Conservation (phyloP, 805 yeast genomes). For the Saccharomycopsis babjevae region DNA sequence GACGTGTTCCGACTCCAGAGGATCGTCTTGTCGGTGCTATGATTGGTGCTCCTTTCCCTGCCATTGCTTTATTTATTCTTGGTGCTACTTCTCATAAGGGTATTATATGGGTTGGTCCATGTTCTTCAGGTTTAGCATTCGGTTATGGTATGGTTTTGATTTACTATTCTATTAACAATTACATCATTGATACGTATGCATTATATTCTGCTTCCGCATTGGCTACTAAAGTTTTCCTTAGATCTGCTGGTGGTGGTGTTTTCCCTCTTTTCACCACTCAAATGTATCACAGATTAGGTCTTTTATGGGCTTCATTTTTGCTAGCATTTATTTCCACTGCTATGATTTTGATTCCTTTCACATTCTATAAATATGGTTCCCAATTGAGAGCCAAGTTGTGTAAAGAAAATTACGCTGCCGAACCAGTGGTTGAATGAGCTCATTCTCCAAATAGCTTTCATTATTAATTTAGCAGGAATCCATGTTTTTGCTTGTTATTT, state of each 20-base stretch:
- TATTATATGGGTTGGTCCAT: constrained; percentile 72
- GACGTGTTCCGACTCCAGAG: constrained; percentile 62
- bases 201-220: constrained; percentile 72
- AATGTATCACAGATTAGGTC: constrained; percentile 65
- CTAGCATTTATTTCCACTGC: constrained; percentile 69
- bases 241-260: constrained; percentile 82
- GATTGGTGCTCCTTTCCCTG: constrained; percentile 77
- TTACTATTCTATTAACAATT: constrained; percentile 68
- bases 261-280: constrained; percentile 75
- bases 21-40: constrained; percentile 73
- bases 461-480: too few species aligned
- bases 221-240: constrained; percentile 70
- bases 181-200: constrained; percentile 84
- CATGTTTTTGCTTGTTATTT: too few species aligned
- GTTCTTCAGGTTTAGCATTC: constrained; percentile 67
- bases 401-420: constrained; percentile 49
- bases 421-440: constrained; percentile 18
- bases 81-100: constrained; percentile 70
- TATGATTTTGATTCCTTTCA: constrained; percentile 64
- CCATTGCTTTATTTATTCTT: constrained; percentile 64
- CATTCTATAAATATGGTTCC: constrained; percentile 60
- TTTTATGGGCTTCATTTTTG: constrained; percentile 75
- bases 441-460: too few species aligned
- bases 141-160: constrained; percentile 73
- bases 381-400: constrained; percentile 52